These are phyloP conservation scores for Pichia gijzeniarum DNA, from an alignment of 805 yeast species.

Conservation along the genomic window DNA sequence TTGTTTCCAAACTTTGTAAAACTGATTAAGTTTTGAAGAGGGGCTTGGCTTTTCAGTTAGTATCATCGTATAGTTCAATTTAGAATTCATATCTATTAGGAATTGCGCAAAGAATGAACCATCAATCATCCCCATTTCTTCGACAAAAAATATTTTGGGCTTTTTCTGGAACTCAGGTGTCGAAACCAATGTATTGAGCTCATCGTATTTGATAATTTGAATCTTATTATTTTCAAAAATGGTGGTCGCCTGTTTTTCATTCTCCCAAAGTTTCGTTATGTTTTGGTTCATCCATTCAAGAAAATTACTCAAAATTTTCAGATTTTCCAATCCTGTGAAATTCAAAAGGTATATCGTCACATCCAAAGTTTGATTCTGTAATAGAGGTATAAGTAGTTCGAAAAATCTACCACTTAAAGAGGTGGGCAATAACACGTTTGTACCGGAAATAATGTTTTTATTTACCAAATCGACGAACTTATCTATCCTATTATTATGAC, in stretches of 20 bases:
- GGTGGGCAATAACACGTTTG: slow-evolving; percentile 79
- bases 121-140: slow-evolving; percentile 56
- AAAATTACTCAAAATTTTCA: slow-evolving; percentile 81
- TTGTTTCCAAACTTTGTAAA: slow-evolving; percentile 5
- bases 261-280: slow-evolving; percentile 83
- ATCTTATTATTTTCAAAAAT: slow-evolving; percentile 68
- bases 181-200: slow-evolving; percentile 40
- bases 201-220: slow-evolving; percentile 50
- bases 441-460: slow-evolving; percentile 65
- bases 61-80: slow-evolving; percentile 62
- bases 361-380: neutral
- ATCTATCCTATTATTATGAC: slow-evolving; percentile 59
- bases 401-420: slow-evolving; percentile 74
- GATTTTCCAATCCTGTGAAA: slow-evolving; percentile 67
- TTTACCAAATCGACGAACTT: slow-evolving; percentile 56
- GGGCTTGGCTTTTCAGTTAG: slow-evolving; percentile 61
- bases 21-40: neutral
- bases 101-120: slow-evolving; percentile 57
- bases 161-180: slow-evolving; percentile 21
- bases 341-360: slow-evolving; percentile 47
- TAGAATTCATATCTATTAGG: slow-evolving; percentile 50
- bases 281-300: slow-evolving; percentile 92
- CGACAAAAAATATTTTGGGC: slow-evolving; percentile 74
- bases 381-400: slow-evolving; percentile 72
- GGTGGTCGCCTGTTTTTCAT: slow-evolving; percentile 43